Evolutionary conservation across 176 grass and related monocot species (phyloP).

Genomic region (Ensete ventricosum): DNA sequence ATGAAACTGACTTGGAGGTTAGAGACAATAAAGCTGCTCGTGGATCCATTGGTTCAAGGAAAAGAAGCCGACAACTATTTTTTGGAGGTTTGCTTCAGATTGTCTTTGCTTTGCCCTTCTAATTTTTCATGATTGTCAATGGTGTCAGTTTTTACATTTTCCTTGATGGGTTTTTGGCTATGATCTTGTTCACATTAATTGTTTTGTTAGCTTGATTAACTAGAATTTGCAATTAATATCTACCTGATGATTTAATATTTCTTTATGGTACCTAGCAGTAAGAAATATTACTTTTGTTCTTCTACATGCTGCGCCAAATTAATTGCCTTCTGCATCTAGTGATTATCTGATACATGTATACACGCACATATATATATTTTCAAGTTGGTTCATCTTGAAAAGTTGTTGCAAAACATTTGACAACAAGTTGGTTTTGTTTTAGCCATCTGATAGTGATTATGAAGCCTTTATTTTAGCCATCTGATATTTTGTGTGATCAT

Average conservation of each 20-base stretch:
- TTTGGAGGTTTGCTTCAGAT: constrained; percentile 47
- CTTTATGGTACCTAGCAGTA: background rate
- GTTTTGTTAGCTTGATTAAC: background rate
- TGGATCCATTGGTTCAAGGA: constrained; percentile 39
- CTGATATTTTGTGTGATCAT: background rate
- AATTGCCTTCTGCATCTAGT: no score
- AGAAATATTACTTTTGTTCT: background rate
- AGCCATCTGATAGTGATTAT: no score
- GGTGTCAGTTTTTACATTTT: background rate
- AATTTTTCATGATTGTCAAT: constrained; percentile 19
- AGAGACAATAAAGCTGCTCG: constrained; percentile 46
- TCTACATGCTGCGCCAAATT: background rate
- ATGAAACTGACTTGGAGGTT: constrained; percentile 38
- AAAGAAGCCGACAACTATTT: constrained; percentile 73
- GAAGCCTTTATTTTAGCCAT: no score
- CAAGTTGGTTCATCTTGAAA: no score
- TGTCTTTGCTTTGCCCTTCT: constrained; percentile 19
- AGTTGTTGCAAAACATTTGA: no score
- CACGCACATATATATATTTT: no score
- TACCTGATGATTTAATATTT: background rate
- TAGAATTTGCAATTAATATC: background rate
- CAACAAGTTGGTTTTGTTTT: no score
- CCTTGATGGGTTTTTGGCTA: background rate
- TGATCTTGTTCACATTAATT: background rate
- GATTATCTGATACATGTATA: no score